Evolutionary conservation across 2,329 filamentous ascomycete species (phyloP).

Genomic region (Sporothrix variecibatus): DNA sequence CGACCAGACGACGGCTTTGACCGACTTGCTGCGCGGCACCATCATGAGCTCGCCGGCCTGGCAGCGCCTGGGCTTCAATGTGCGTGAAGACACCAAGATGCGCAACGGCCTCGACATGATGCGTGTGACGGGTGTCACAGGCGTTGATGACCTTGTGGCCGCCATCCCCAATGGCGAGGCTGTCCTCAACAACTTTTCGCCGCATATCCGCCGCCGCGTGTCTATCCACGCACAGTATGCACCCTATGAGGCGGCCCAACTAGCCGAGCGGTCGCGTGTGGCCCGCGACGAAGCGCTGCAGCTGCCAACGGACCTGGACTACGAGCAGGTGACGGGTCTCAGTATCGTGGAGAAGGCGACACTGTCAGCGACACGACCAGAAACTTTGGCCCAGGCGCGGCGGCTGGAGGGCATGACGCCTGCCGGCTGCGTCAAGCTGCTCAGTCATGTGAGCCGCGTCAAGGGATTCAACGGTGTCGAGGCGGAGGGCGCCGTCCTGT

Average conservation of each 20-base stretch:
- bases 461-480: slow-evolving; percentile 23
- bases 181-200: slow-evolving; percentile 52
- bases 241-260: slow-evolving; percentile 78
- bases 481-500: slow-evolving; percentile 12
- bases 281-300: slow-evolving; percentile 73
- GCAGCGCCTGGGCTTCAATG: slow-evolving; percentile 40
- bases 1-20: slow-evolving; percentile 67
- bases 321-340: slow-evolving; percentile 70
- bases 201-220: slow-evolving; percentile 67
- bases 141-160: slow-evolving; percentile 52
- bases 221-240: slow-evolving; percentile 82
- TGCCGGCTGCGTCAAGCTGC: slow-evolving; percentile 59
- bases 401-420: slow-evolving; percentile 79
- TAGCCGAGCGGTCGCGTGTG: slow-evolving; percentile 65
- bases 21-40: slow-evolving; percentile 50
- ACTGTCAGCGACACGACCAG: slow-evolving; percentile 70
- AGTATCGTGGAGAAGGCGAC: slow-evolving; percentile 76
- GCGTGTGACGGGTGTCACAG: slow-evolving; percentile 60
- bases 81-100: slow-evolving; percentile 45
- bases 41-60: slow-evolving; percentile 26
- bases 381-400: slow-evolving; percentile 85
- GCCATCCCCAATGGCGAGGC: slow-evolving; percentile 42
- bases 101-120: slow-evolving; percentile 80
- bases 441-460: slow-evolving; percentile 60
- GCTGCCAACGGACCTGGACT: slow-evolving; percentile 76